Evolutionary conservation across 1,284 basidiomycete genomes (phyloP).

Genomic region (Xerocomus minutiporus): DNA sequence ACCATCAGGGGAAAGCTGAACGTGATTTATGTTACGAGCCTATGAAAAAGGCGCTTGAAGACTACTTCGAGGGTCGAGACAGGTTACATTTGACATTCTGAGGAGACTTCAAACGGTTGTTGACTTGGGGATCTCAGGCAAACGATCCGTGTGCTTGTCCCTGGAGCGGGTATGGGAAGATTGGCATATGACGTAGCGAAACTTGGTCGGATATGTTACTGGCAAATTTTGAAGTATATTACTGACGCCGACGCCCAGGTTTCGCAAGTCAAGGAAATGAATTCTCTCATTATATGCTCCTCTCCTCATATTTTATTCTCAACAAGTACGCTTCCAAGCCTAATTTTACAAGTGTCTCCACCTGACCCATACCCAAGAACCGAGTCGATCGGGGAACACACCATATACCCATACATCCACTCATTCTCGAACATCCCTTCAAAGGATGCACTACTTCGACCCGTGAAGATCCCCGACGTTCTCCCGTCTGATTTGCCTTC

Average conservation of each 20-base stretch:
- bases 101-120: background rate
- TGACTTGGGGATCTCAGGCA: constrained; percentile 33
- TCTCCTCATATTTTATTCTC: constrained; percentile 78
- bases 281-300: constrained; percentile 90
- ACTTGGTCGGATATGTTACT: constrained; percentile 49
- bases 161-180: constrained; percentile 83
- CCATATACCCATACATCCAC: constrained; percentile 85
- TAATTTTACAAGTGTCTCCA: too few species aligned
- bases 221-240: background rate
- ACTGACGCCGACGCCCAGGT: constrained; percentile 41
- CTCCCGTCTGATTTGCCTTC: constrained; percentile 67
- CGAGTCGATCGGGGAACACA: constrained; percentile 58
- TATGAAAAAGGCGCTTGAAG: constrained; percentile 68
- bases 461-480: constrained; percentile 78
- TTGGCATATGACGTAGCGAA: constrained; percentile 83
- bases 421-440: constrained; percentile 79
- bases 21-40: constrained; percentile 76
- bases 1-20: constrained; percentile 63
- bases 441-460: constrained; percentile 57
- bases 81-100: constrained; percentile 40
- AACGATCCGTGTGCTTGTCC: constrained; percentile 74
- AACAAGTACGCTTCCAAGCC: constrained; percentile 51
- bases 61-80: constrained; percentile 55
- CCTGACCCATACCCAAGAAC: constrained; percentile 45
- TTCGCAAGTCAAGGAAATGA: constrained; percentile 90